Base-by-base conservation (phyloP, 352 stramenopile species). In the Thalassiosira livingstoniorum region DNA sequence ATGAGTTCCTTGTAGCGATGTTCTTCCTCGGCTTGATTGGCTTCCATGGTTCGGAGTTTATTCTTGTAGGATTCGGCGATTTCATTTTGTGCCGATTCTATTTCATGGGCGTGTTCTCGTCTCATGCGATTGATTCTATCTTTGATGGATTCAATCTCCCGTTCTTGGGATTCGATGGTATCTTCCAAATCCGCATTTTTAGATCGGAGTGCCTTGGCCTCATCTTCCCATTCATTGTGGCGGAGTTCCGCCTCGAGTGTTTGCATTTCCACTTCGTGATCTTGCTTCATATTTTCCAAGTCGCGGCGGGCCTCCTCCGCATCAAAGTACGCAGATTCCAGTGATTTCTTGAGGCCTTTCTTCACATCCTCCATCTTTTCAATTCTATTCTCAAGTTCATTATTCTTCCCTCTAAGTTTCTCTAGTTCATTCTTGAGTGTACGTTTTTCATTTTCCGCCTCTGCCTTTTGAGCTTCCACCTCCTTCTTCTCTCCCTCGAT, bases 301-400 rank as follows among this genome's bases (percentile, higher is more conserved):
- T 85, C 78, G 2, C 65, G 39, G 42, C 80, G 62, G 3, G 62
- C 63, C 54, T 77, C 78, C 35, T 85, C 78, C 21, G 77, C 39
- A 32, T 85, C 78, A 58, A 74, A 85, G 45, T 85, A 85, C 13
- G 78, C 78, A 15, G 57, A 32, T 27, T 85, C 78, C 2, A 85
- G 45, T 71, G 80, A 81, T 23, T 81, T 70, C 37, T 80, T 80
- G 4, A 85, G 32, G 5, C 78, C 78, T n/a, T 74, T 76, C 47
- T 85, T 85, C 18, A 85, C 39, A 54, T 76, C 42, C 25, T 85
- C 65, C 25, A 68, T 70, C 23, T 85, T 85, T 15, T 80, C 68
- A 10, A 78, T 13, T 23, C 32, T 43, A 64, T 53, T n/a, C 43
- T 85, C 68, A n/a, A 79, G 13, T 57, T 84, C 58, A 53, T 37